These are phyloP conservation scores for Pestalotiopsis sp. DNA, from an alignment of 2,329 filamentous ascomycete genomes.

Conservation along the genomic window DNA sequence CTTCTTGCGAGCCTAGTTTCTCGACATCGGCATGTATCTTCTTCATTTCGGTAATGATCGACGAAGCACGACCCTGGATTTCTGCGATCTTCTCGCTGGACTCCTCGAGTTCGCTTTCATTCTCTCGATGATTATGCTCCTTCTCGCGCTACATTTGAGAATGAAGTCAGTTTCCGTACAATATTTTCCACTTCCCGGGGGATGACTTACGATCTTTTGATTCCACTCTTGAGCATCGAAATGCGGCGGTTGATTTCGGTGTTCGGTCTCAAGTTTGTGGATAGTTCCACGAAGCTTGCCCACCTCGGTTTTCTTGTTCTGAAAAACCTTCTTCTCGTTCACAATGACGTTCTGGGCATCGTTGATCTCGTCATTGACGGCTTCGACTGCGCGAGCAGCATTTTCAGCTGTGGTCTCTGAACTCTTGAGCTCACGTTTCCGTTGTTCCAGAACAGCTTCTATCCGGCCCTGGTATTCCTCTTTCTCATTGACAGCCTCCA, in stretches of 20 bases:
- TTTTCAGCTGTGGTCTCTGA: slow-evolving; percentile 53
- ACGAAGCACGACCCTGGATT: slow-evolving; percentile 40
- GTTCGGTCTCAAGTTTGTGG: slow-evolving; percentile 60
- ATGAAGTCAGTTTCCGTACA: not conserved
- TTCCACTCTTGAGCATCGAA: slow-evolving; percentile 74
- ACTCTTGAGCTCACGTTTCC: slow-evolving; percentile 52
- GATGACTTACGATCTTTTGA: slow-evolving; percentile 62
- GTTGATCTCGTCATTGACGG: slow-evolving; percentile 43
- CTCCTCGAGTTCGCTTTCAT: slow-evolving; percentile 42
- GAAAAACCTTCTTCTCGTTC: slow-evolving; percentile 50
- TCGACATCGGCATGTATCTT: slow-evolving; percentile 49
- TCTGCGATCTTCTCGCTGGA: slow-evolving; percentile 34
- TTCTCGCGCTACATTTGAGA: slow-evolving; percentile 52
- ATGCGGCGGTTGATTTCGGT: slow-evolving; percentile 61
- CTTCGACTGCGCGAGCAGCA: slow-evolving; percentile 32
- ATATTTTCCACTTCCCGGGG: not conserved
- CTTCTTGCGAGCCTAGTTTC: slow-evolving; percentile 70
- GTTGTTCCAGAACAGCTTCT: slow-evolving; percentile 52
- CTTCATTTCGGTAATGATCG: slow-evolving; percentile 38
- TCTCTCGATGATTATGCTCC: slow-evolving; percentile 56
- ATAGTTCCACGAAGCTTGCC: slow-evolving; percentile 55
- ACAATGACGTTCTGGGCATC: slow-evolving; percentile 46
- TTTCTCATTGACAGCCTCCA: slow-evolving; percentile 70
- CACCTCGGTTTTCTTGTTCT: slow-evolving; percentile 41
- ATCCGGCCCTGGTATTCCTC: slow-evolving; percentile 63